Conservation (phyloP, 2,329 filamentous ascomycete species). For the Macrophomina phaseolina region DNA sequence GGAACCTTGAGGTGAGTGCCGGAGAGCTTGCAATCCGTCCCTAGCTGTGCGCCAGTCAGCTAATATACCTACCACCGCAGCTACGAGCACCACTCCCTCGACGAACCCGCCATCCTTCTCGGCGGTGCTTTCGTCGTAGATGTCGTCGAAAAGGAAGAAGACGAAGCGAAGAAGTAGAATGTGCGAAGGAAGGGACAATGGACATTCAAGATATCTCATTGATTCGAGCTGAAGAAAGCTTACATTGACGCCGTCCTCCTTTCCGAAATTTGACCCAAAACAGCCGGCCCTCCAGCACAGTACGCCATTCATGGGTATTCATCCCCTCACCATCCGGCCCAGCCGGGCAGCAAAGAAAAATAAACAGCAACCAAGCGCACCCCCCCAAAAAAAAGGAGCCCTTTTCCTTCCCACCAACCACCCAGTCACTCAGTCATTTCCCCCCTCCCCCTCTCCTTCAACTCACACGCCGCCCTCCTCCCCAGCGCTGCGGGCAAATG, state of each 20-base stretch:
- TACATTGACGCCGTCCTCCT: neutral
- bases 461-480: neutral
- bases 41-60: neutral
- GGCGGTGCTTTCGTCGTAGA: slow-evolving; percentile 59
- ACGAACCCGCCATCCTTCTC: slow-evolving; percentile 58
- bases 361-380: neutral
- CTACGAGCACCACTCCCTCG: slow-evolving; percentile 56
- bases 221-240: neutral
- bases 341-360: neutral
- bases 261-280: neutral
- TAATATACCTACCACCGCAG: slow-evolving; percentile 31
- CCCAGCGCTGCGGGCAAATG: neutral
- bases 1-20: slow-evolving; percentile 52
- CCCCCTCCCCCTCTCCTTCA: neutral
- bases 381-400: too few species aligned
- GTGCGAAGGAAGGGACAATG: neutral
- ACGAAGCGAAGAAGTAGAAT: neutral
- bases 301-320: slow-evolving; percentile 7
- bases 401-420: neutral
- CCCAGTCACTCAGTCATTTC: neutral
- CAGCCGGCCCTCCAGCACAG: neutral
- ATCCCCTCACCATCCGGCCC: neutral
- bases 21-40: neutral
- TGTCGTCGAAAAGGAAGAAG: slow-evolving; percentile 50
- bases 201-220: neutral